Percentiles rank a stretch among this genome's conserved stretches.
phyloP scores from a whole-genome alignment of 805 yeast genomes.

The Candida jianshihensis region DNA sequence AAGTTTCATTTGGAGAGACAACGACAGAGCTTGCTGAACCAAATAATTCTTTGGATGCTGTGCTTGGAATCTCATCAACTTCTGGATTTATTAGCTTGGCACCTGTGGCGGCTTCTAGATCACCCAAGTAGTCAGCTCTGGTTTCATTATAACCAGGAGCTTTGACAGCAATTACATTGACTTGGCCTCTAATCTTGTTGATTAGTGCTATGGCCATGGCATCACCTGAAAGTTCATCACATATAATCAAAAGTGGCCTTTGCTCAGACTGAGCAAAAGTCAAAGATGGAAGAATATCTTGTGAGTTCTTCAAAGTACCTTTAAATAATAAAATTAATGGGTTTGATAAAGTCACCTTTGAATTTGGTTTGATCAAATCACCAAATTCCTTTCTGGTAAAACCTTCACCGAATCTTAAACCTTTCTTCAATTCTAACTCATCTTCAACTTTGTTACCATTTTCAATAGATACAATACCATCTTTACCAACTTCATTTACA shows the following conservation, averaged over 20 bases:
- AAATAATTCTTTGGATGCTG: constrained; percentile 81
- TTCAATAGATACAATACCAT: constrained; percentile 96
- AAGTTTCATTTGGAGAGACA: constrained; percentile 93
- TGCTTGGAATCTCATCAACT: constrained; percentile 90
- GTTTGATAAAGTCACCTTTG: constrained; percentile 89
- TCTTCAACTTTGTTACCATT: constrained; percentile 97
- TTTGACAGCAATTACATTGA: constrained; percentile 93
- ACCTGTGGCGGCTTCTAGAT: constrained; percentile 89
- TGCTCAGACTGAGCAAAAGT: constrained; percentile 89
- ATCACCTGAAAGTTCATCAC: constrained; percentile 97
- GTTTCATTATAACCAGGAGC: constrained; percentile 99
- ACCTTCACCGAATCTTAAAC: constrained; percentile 98
- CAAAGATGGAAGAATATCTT: constrained; percentile 77
- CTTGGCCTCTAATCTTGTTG: constrained; percentile 97
- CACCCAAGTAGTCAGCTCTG: constrained; percentile 93
- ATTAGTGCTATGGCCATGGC: constrained; percentile 96
- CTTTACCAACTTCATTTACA: constrained; percentile 98
- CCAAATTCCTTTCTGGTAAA: constrained; percentile 92
- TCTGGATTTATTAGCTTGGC: constrained; percentile 87
- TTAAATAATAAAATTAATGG: constrained; percentile 66
- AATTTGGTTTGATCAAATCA: constrained; percentile 73
- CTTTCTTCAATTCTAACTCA: constrained; percentile 94
- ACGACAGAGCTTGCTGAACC: constrained; percentile 91
- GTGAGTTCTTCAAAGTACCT: constrained; percentile 16
- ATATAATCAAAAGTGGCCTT: constrained; percentile 87